phyloP scores from a whole-genome alignment of 176 grass and related monocot species.

The Rhynchospora breviuscula region DNA sequence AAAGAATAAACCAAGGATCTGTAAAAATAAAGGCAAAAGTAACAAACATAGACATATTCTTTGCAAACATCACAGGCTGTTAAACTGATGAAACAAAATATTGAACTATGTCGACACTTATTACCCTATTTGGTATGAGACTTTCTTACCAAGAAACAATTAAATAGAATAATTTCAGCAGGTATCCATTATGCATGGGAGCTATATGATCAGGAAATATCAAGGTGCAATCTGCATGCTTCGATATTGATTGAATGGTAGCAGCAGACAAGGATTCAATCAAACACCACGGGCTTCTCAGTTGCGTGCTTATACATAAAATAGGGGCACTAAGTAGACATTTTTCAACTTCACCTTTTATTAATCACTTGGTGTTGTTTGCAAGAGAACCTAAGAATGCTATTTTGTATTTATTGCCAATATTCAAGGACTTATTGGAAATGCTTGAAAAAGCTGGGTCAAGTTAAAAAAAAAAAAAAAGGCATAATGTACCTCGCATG shows the following conservation, averaged over 20 bases:
- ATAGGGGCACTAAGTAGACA: neutral
- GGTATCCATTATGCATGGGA: neutral
- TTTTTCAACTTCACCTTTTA: neutral
- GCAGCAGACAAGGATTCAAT: neutral
- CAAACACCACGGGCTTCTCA: neutral
- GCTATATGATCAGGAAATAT: neutral
- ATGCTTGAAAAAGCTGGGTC: neutral
- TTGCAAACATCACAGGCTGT: neutral
- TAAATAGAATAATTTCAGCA: neutral
- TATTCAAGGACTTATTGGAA: neutral
- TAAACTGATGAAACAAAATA: neutral
- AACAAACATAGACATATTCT: neutral
- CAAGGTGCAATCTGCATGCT: neutral
- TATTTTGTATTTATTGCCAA: neutral
- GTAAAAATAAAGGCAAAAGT: neutral
- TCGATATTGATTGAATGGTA: neutral
- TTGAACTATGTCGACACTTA: neutral
- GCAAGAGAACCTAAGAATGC: neutral
- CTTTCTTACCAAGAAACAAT: neutral
- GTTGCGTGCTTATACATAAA: neutral
- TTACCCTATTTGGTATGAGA: neutral
- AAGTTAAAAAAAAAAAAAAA: neutral
- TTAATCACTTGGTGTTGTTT: neutral
- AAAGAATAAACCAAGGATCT: neutral
- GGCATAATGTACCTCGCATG: conserved; percentile 50